Base-by-base conservation (phyloP, 2,329 filamentous ascomycete species). In the Pseudogymnoascus sp. region DNA sequence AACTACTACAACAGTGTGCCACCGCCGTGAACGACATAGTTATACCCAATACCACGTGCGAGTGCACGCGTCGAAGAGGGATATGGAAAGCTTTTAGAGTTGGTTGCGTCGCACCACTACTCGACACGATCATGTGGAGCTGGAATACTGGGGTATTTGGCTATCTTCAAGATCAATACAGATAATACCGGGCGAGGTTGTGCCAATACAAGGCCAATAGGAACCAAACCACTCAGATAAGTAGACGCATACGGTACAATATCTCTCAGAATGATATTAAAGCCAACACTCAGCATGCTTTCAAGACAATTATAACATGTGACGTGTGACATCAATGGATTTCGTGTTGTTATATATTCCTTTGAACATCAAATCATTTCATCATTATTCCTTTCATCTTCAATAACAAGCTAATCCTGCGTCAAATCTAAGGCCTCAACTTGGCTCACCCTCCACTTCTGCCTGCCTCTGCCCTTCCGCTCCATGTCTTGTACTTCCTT, bases 351-450 rank as follows among this genome's bases (percentile, higher is more conserved):
- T 56, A 34, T 21, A 56, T 56, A 16, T 14, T 14, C 28, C 18
- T 18, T 5, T 56, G 28, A 56, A 18, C 49, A 36, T 56, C 28
- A 36, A 36, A 36, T 12, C 28, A 56, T 56, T 56, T 56, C 28
- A 3, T 56, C 49, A 36, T 56, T 56, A 56, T 56, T 5, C 49
- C 16, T 56, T 12, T 56, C n/a, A 34, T 21, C 46, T 53, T 53
- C 23, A 28, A 25, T 8, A 23, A n/a, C 49, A 34, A 56, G 28
- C 49, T 56, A 56, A 34, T 56, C 49, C 8, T 56, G 49, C 28
- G 49, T 68, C 63, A 72, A 63, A 68, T 72, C 70, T 53, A 71
- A 62, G 53, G 69, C 23, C 43, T 70, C 68, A 62, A 72, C 65
- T 56, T 70, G 63, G 59, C 66, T 69, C 53, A 64, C 34, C 25